Evolutionary conservation across 768 basidiomycete genomes (phyloP).

Genomic region (Mycena capillaripes): DNA sequence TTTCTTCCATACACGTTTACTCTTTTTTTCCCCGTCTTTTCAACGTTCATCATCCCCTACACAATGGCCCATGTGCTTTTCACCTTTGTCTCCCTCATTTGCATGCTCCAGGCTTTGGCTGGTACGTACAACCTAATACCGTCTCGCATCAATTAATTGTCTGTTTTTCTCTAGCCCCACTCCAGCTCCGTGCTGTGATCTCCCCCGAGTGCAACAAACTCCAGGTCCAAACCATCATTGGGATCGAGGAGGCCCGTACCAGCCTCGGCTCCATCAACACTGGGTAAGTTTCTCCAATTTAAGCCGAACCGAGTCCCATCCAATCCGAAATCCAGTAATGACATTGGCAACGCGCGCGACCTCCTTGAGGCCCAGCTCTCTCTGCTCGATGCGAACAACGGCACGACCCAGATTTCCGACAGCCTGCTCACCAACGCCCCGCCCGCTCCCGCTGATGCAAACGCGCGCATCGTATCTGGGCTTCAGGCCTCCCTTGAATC

Average conservation of each 20-base stretch:
- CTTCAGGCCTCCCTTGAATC: slow-evolving; percentile 9
- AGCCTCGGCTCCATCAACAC: slow-evolving; percentile 17
- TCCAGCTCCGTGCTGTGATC: not conserved
- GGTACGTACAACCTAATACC: not conserved
- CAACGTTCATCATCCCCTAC: not conserved
- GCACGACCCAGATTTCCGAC: slow-evolving; percentile 7
- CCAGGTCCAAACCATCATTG: not conserved
- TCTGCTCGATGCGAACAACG: slow-evolving; percentile 23
- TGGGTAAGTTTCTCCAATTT: not conserved
- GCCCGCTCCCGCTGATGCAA: slow-evolving; percentile 1
- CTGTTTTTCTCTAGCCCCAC: not conserved
- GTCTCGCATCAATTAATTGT: not conserved
- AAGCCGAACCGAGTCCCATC: not conserved
- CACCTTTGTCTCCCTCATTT: not conserved
- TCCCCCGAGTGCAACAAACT: not conserved
- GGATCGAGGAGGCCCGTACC: not conserved
- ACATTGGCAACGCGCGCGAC: slow-evolving; percentile 18
- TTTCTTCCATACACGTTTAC: not conserved
- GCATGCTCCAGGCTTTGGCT: slow-evolving; percentile 16
- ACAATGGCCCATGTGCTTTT: slow-evolving; percentile 13
- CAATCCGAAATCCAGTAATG: not conserved
- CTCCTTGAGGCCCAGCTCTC: slow-evolving; percentile 20
- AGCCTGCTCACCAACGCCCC: not conserved
- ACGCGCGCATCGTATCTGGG: slow-evolving; percentile 2
- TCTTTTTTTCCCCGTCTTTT: not conserved